Evolutionary conservation across 495 filamentous ascomycete species (phyloP).

Genomic region (Penicillium dipodomyicola): DNA sequence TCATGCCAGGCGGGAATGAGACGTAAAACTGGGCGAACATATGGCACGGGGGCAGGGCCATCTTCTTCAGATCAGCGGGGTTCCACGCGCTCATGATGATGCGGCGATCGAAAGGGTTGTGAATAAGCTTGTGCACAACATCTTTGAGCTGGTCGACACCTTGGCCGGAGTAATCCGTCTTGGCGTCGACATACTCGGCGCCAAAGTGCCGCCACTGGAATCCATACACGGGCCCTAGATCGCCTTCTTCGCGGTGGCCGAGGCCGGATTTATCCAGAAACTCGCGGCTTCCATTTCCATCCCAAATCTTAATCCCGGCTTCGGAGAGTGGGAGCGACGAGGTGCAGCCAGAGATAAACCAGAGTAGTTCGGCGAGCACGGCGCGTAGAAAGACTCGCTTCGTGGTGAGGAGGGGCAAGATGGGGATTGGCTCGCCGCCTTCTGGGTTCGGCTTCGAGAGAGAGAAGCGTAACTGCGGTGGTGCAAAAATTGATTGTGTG

Average conservation of each 20-base stretch:
- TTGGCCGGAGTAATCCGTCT: conserved; percentile 80
- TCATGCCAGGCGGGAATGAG: conserved; percentile 58
- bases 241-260: conserved; percentile 73
- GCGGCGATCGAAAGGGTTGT: conserved; percentile 80
- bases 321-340: conserved; percentile 70
- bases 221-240: conserved; percentile 94
- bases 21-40: conserved; percentile 99
- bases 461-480: conserved; percentile 77
- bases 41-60: conserved; percentile 96
- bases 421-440: conserved; percentile 41
- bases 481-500: conserved; percentile 84
- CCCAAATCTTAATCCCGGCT: conserved; percentile 93
- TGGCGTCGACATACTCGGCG: conserved; percentile 74
- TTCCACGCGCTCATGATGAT: conserved; percentile 95
- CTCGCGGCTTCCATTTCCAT: conserved; percentile 87
- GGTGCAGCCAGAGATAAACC: conserved; percentile 86
- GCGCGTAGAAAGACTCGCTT: conserved; percentile 94
- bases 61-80: conserved; percentile 75
- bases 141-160: conserved; percentile 90
- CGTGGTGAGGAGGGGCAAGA: conserved; percentile 91
- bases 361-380: conserved; percentile 89
- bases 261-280: conserved; percentile 85
- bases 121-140: conserved; percentile 75
- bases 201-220: conserved; percentile 99
- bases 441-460: conserved; percentile 58